These are phyloP conservation scores for Trichoderma polysporum DNA, from an alignment of 2,329 filamentous ascomycete genomes.

Conservation along the genomic window DNA sequence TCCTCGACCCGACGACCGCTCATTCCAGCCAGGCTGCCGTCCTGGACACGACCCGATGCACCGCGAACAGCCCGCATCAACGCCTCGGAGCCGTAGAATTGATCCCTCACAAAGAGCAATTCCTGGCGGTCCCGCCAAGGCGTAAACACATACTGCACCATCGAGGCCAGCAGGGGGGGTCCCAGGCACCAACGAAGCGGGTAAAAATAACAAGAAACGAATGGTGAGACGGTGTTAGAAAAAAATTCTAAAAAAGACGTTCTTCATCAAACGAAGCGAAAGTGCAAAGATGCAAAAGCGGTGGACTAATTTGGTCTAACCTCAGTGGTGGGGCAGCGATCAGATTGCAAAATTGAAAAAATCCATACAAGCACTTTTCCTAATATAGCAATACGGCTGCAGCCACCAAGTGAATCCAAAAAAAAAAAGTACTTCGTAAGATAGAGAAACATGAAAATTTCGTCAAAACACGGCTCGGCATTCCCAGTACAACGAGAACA, in stretches of 20 bases:
- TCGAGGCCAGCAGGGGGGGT: slow-evolving; percentile 31
- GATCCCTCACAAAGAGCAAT: slow-evolving; percentile 62
- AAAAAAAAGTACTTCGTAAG: no score
- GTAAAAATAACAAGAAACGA: not conserved
- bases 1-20: not conserved
- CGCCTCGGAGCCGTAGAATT: slow-evolving; percentile 53
- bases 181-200: not conserved
- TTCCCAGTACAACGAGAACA: no score
- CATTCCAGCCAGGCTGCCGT: not conserved
- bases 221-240: not conserved
- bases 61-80: slow-evolving; percentile 14
- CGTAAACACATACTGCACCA: slow-evolving; percentile 72
- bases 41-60: slow-evolving; percentile 7
- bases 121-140: slow-evolving; percentile 69
- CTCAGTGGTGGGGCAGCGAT: not conserved
- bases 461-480: no score
- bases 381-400: not conserved
- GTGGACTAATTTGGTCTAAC: not conserved
- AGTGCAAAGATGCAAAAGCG: slow-evolving; percentile 10
- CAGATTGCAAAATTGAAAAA: not conserved
- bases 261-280: not conserved
- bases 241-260: not conserved
- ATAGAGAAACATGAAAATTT: not conserved
- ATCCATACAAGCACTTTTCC: not conserved
- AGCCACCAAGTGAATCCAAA: not conserved